Evolutionary conservation across 176 grass and related monocot genomes (phyloP).

Genomic region (Carex scoparia): DNA sequence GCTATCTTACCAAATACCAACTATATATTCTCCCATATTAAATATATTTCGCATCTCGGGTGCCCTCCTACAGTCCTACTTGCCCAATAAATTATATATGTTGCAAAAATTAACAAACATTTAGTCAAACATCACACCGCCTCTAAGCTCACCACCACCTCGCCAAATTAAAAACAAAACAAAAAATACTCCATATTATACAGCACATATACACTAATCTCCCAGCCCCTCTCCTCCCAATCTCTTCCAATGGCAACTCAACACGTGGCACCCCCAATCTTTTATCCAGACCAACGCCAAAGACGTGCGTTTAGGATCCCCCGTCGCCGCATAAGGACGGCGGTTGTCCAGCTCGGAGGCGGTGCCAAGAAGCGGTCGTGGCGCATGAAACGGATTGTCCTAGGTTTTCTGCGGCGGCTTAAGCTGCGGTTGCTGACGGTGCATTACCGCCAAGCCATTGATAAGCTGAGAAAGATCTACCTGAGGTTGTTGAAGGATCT

Average conservation of each 20-base stretch:
- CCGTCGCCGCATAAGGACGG: constrained; percentile 28
- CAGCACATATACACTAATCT: not conserved
- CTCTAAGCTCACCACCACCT: not conserved
- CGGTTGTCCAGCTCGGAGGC: constrained; percentile 41
- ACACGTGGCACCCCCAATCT: not conserved
- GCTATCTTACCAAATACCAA: not conserved
- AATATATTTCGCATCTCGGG: not conserved
- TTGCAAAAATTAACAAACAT: not conserved
- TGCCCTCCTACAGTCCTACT: not conserved
- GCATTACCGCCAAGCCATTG: constrained; percentile 39
- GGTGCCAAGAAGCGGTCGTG: not conserved
- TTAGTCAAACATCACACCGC: not conserved
- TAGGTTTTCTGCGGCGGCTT: constrained; percentile 38
- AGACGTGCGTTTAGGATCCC: not conserved
- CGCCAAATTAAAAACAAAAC: not conserved
- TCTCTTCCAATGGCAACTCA: constrained; percentile 8
- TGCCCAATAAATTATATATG: not conserved
- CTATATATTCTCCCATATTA: not conserved
- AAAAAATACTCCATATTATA: not conserved
- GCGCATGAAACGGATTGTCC: not conserved
- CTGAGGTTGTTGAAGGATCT: constrained; percentile 34
- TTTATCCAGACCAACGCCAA: not conserved
- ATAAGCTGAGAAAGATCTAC: constrained; percentile 34
- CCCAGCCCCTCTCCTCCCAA: not conserved
- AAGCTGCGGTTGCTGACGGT: constrained; percentile 32